Percentiles rank a stretch among this genome's conserved stretches.
These are phyloP conservation scores for Termitomyces sp. DNA, from an alignment of 768 basidiomycete species.

Conservation along the genomic window DNA sequence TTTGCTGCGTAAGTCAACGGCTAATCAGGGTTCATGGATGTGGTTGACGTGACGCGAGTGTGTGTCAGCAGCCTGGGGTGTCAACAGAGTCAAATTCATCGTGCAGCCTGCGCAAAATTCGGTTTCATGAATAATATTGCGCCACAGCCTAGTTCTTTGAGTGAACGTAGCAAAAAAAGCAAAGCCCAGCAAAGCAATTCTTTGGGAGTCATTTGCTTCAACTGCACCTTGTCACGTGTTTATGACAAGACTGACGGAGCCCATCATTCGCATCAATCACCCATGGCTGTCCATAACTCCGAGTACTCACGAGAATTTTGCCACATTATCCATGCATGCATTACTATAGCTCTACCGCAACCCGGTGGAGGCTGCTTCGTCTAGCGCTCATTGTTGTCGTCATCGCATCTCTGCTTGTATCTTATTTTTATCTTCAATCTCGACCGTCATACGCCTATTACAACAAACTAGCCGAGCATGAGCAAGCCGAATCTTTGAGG, in stretches of 20 bases:
- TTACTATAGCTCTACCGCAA: constrained; percentile 5
- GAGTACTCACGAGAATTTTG: neutral
- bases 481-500: constrained; percentile 22
- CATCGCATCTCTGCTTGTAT: constrained; percentile 13
- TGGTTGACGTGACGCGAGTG: neutral
- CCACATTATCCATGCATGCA: constrained; percentile 12
- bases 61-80: neutral
- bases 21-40: neutral
- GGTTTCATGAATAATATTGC: neutral
- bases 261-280: neutral
- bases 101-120: neutral
- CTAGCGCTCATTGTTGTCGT: constrained; percentile 10
- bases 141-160: neutral
- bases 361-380: constrained; percentile 17
- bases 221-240: neutral
- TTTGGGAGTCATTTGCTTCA: neutral
- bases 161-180: neutral
- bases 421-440: constrained; percentile 27
- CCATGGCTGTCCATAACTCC: neutral
- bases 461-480: constrained; percentile 21
- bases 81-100: neutral
- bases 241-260: neutral
- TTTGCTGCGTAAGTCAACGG: neutral
- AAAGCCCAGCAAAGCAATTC: neutral
- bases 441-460: constrained; percentile 36